These are phyloP conservation scores for Russula vinacea DNA, from an alignment of 768 basidiomycete genomes.

Conservation along the genomic window DNA sequence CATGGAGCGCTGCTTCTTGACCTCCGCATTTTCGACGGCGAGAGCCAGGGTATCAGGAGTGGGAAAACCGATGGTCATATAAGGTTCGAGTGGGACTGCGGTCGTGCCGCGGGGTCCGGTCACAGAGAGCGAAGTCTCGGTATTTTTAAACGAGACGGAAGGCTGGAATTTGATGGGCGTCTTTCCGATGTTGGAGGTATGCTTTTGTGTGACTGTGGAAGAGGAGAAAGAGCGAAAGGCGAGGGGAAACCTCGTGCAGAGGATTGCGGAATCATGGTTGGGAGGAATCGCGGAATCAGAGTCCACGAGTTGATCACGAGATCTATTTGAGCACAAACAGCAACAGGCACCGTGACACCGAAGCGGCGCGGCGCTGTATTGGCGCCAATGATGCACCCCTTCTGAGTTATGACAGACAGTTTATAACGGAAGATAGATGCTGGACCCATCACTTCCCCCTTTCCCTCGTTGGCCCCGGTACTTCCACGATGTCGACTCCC, in stretches of 20 bases:
- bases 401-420: background rate
- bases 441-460: background rate
- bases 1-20: constrained; percentile 79
- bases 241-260: constrained; percentile 15
- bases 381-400: background rate
- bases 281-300: background rate
- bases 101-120: constrained; percentile 55
- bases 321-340: background rate
- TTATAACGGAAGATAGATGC: background rate
- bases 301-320: background rate
- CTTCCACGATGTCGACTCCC: background rate
- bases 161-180: constrained; percentile 51
- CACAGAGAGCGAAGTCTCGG: constrained; percentile 47
- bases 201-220: constrained; percentile 16
- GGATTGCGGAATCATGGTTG: constrained; percentile 16
- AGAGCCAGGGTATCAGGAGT: constrained; percentile 39
- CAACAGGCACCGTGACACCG: too few species aligned
- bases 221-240: constrained; percentile 25
- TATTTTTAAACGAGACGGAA: constrained; percentile 43
- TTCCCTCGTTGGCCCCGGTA: background rate
- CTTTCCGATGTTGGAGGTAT: constrained; percentile 49
- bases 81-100: constrained; percentile 47
- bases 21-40: constrained; percentile 53
- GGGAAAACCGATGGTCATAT: constrained; percentile 42
- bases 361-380: background rate